Evolutionary conservation across 495 filamentous ascomycete genomes (phyloP), one percentile per base, ranked within the genome.

Genomic region (Lophiotrema nucula): DNA sequence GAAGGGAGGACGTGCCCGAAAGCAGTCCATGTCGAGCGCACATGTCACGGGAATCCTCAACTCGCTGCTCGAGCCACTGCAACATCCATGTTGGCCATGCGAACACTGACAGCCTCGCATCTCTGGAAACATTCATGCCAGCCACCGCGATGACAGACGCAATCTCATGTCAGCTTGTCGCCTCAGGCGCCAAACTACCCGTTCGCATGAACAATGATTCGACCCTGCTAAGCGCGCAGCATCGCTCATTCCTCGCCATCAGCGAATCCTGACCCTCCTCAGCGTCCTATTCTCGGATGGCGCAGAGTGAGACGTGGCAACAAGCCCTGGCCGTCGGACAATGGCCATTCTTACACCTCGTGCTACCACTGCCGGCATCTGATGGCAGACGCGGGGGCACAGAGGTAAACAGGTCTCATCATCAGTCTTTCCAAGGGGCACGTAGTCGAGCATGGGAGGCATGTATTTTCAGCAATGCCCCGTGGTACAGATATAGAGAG

Each of bases 211-310:
- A 15, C 46, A 16, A 24, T 65, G 61, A 60, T 59, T 65, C 56
- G 61, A 60, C 44, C 56, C 61, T 26, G 50, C 37, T 60, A 65
- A 57, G 56, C 62, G 62, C 62, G 50, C 51, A 46, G 35, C 39
- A n/a, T 33, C 27, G 16, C 37, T 24, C 25, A 31, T 56, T 46
- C 25, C 44, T 46, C 42, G 35, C 33, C 13, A 26, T 10, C 31
- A 28, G 23, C 57, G 41, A 53, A 56, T 56, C 24, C 15, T 41
- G 15, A 2, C n/a, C 28, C 2, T 39, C 31, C 18, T 18, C 8
- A 13, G 16, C 19, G 19, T 53, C 27, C 56, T 51, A 43, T 52
- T 42, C 35, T 41, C 47, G 41, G 38, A 46, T 46, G 5, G n/a
- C n/a, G 31, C 51, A 53, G 2, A 39, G 55, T 58, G 60, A 64